Conservation (phyloP, 305 asterid genomes). For the Stenogyne calaminthoides region DNA sequence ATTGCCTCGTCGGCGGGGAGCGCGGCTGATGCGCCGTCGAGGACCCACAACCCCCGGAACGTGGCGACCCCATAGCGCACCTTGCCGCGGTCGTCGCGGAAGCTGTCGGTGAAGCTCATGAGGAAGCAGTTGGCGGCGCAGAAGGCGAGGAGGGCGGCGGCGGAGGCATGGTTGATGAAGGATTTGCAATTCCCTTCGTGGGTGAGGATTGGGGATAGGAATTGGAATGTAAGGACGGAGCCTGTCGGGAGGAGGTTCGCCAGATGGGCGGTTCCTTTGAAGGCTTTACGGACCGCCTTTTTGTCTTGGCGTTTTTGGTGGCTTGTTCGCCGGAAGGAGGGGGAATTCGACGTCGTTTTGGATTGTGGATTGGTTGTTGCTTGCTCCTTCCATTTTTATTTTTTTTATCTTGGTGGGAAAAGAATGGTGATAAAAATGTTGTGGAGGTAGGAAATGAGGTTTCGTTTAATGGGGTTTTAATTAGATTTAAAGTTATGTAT, state of each 20-base stretch:
- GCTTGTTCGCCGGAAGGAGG: conserved; percentile 32
- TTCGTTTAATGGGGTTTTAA: conserved; percentile 17
- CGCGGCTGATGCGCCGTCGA: conserved; percentile 49
- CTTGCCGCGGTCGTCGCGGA: conserved; percentile 70
- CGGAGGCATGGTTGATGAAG: conserved; percentile 39
- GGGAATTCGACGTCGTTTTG: conserved; percentile 32
- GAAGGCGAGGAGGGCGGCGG: conserved; percentile 47
- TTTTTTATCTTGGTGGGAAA: background rate
- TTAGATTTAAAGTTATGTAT: conserved; percentile 1
- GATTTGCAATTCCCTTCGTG: conserved; percentile 72
- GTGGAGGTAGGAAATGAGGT: background rate
- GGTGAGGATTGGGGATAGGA: conserved; percentile 65
- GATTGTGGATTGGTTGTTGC: conserved; percentile 9
- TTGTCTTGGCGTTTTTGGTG: conserved; percentile 52
- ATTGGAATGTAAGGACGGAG: conserved; percentile 74
- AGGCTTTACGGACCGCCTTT: conserved; percentile 73
- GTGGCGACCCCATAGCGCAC: conserved; percentile 85
- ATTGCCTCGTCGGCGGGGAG: conserved; percentile 44
- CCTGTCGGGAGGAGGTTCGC: conserved; percentile 87
- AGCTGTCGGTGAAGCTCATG: conserved; percentile 78
- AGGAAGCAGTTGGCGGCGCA: conserved; percentile 61
- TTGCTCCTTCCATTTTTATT: conserved; percentile 26
- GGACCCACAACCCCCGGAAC: conserved; percentile 56
- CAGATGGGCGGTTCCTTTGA: conserved; percentile 74
- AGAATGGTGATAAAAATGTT: conserved; percentile 6